A percentile compares a stretch with the other conserved stretches of the same genome.
phyloP scores from a whole-genome alignment of 306 rosid genomes.

The Betula pendula region DNA sequence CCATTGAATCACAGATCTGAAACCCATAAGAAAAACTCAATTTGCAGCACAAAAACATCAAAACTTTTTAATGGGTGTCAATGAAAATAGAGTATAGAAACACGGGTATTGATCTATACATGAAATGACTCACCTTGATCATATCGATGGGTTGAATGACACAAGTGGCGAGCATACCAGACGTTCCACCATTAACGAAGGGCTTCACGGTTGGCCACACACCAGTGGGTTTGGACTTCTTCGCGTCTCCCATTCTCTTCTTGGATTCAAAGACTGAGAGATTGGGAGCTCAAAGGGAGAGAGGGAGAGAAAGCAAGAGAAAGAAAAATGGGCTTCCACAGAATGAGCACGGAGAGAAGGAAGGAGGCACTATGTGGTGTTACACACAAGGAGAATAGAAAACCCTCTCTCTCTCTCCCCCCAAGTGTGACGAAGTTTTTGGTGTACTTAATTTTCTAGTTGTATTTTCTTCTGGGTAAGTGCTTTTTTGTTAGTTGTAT shows the following conservation, averaged over 20 bases:
- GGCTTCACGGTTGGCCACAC: constrained; percentile 90
- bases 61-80: neutral
- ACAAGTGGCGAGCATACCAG: constrained; percentile 99
- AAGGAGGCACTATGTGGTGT: neutral
- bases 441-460: neutral
- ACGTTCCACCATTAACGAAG: constrained; percentile 88
- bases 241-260: constrained; percentile 78
- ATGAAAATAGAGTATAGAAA: neutral
- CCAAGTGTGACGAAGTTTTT: neutral
- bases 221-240: constrained; percentile 61
- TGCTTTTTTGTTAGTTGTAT: neutral
- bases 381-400: neutral
- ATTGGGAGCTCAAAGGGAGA: constrained; percentile 29
- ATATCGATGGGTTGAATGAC: constrained; percentile 95
- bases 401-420: neutral
- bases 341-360: neutral
- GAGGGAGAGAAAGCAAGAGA: constrained; percentile 24
- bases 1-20: constrained; percentile 55
- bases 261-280: constrained; percentile 14
- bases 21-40: neutral
- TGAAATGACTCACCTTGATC: constrained; percentile 67
- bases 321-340: neutral
- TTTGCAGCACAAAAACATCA: neutral
- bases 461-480: neutral
- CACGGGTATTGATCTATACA: neutral